Base-by-base conservation (phyloP, 108 stramenopile species). In the Thalassiosira profunda region DNA sequence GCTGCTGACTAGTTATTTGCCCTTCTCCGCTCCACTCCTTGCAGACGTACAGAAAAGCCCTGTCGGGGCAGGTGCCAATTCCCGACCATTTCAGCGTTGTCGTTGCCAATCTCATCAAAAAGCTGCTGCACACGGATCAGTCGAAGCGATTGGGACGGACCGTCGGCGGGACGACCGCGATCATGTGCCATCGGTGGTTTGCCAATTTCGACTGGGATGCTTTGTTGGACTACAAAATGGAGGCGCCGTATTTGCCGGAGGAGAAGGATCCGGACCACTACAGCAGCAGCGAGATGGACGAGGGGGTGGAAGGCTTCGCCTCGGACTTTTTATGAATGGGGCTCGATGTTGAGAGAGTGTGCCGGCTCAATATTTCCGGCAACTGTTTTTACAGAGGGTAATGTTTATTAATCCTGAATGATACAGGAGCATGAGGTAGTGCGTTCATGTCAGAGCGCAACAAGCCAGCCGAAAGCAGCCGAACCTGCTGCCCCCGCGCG, bases 171-270 rank as follows among this genome's bases (percentile, higher is more conserved):
- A 73, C 82, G 0, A 87, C 66, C 9, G 84, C 80, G 35, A 84
- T 94, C n/a, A 89, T 90, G 81, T 84, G 84, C 58, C 92, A 94
- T 74, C 82, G 84, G 34, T 94, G 88, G 87, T 94, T 75, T 59
- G 40, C 84, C 40, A 79, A 85, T 28, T 94, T 90, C 28, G 81
- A 90, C 60, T 91, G 88, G 86, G 76, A 77, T 63, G 76, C 67
- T n/a, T 48, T 77, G 42, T 53, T 77, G 62, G 67, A 69, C 1
- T 52, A 57, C 15, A 68, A 51, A 34, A 63, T 77, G 67, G 49
- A 69, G 21, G 36, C 67, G 30, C 76, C 76, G 9, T 63, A 57
- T 31, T 38, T 63, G 43, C 76, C 76, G 0, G 76, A 77, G 31
- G 55, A 53, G 5, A 77, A 55, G 46, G 56, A 64, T 58, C 76